phyloP scores from a whole-genome alignment of 2,329 filamentous ascomycete genomes.

The Colletotrichum magnum region DNA sequence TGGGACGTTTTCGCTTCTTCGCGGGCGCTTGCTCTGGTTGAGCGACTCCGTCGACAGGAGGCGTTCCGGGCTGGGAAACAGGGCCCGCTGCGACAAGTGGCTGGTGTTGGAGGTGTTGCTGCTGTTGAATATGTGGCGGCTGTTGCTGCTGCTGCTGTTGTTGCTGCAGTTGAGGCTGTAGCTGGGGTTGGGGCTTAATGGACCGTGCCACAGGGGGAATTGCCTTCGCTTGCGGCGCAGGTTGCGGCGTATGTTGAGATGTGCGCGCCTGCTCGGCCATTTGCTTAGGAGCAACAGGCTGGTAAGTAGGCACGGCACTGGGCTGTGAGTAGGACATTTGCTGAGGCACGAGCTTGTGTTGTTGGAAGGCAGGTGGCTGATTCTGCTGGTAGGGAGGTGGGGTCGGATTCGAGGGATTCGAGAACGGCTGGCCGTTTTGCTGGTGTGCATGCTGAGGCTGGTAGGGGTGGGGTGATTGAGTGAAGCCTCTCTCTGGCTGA shows the following conservation, averaged over 20 bases:
- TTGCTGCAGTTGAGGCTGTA: conserved; percentile 20
- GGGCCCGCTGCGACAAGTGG: conserved; percentile 31
- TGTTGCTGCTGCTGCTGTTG: conserved; percentile 7
- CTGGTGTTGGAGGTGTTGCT: conserved; percentile 9
- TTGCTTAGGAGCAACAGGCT: conserved; percentile 32
- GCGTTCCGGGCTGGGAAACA: conserved; percentile 40
- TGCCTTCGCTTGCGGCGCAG: conserved; percentile 42
- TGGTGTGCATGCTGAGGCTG: conserved; percentile 27
- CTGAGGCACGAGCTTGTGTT: conserved; percentile 39
- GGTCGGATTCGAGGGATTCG: conserved; percentile 33
- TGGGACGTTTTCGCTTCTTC: conserved; percentile 56
- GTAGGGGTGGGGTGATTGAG: conserved; percentile 40
- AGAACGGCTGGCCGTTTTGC: conserved; percentile 34
- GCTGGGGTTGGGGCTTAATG: conserved; percentile 25
- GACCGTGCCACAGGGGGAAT: conserved; percentile 6
- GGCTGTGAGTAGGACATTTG: conserved; percentile 34
- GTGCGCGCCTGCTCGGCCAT: conserved; percentile 20
- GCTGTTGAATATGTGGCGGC: conserved; percentile 1
- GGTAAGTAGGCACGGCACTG: conserved; percentile 21
- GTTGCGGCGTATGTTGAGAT: conserved; percentile 23
- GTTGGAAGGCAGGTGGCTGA: conserved; percentile 34
- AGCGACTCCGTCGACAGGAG: conserved; percentile 27
- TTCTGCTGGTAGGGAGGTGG: conserved; percentile 33
- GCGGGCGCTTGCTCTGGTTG: conserved; percentile 46
- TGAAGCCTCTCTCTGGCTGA: conserved; percentile 36